Evolutionary conservation across 2,329 filamentous ascomycete genomes (phyloP), one percentile per base, ranked within the genome.

Genomic region (Diplodia seriata): DNA sequence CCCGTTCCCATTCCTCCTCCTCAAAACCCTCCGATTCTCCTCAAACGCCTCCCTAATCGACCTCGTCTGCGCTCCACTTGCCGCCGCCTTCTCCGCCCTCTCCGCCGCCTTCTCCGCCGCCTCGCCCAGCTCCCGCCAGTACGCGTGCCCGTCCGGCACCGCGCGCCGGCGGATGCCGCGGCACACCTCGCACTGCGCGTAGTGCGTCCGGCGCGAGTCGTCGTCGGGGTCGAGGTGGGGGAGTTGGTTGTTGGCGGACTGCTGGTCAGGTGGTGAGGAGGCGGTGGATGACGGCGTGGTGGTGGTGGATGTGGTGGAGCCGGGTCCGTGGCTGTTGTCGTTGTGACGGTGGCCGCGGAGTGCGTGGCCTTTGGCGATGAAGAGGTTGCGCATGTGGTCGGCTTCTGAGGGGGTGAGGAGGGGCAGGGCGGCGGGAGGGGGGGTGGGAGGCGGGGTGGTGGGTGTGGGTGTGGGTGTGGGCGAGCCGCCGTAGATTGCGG

Each of bases 201-300:
- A 63, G 47, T 63, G 59, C 23, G 26, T 2, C n/a, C 1, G 29
- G 59, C 8, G 9, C 2, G 18, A 38, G 11, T 49, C 57, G 31
- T 63, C 59, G 15, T 36, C 29, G 29, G 20, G 5, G 47, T 63
- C 59, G n/a, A 49, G 4, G 31, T 63, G 59, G 18, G 59, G 59
- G 6, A 61, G 55, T 11, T 11, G 8, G 33, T 12, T 36, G 33
- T 36, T 36, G 33, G 23, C 23, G 23, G 1, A 23, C 23, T 23
- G 23, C 23, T 31, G 31, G 31, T n/a, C n/a, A n/a, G n/a, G n/a
- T n/a, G n/a, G n/a, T n/a, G 33, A 11, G 33, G 18, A 47, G 8
- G 43, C 1, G 43, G 18, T 9, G 43, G 43, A 2, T 18, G 43
- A 7, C 23, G 23, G 40, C 14, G 38, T 43, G 15, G 38, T 4